A percentile compares a stretch with the other conserved stretches of the same genome.
These are phyloP conservation scores for Phytophthora agathidicida DNA, from an alignment of 352 stramenopile genomes.

Conservation along the genomic window DNA sequence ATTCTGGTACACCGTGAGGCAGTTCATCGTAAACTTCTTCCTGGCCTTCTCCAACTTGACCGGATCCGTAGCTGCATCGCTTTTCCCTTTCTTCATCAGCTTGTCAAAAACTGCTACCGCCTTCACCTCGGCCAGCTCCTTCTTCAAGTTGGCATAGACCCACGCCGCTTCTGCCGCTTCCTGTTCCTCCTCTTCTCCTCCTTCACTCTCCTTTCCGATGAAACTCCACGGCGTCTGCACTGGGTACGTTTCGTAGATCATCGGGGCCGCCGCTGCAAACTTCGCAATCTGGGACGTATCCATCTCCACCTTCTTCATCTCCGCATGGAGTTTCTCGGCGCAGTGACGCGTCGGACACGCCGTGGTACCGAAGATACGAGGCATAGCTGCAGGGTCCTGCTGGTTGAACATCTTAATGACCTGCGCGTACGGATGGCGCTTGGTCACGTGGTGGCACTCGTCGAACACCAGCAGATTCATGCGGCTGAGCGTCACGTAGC, in stretches of 20 bases:
- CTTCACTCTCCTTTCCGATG: constrained; percentile 17
- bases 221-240: constrained; percentile 37
- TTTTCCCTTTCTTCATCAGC: constrained; percentile 61
- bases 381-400: constrained; percentile 36
- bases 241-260: constrained; percentile 67
- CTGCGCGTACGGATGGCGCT: constrained; percentile 90
- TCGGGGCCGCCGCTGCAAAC: constrained; percentile 74
- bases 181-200: neutral
- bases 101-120: constrained; percentile 52
- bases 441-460: constrained; percentile 91
- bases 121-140: constrained; percentile 57
- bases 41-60: constrained; percentile 52
- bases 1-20: constrained; percentile 63
- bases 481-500: constrained; percentile 74
- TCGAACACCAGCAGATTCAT: constrained; percentile 92
- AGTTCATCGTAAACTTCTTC: constrained; percentile 65
- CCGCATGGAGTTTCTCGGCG: constrained; percentile 68
- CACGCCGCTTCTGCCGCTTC: constrained; percentile 11
- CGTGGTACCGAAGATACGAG: constrained; percentile 88
- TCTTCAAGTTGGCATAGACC: constrained; percentile 47
- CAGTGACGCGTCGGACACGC: constrained; percentile 78
- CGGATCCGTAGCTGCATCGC: constrained; percentile 33
- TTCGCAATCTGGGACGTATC: constrained; percentile 50
- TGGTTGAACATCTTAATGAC: constrained; percentile 86
- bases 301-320: constrained; percentile 75